Evolutionary conservation across 768 basidiomycete genomes (phyloP).

Genomic region (Paxillus rubicundulus): DNA sequence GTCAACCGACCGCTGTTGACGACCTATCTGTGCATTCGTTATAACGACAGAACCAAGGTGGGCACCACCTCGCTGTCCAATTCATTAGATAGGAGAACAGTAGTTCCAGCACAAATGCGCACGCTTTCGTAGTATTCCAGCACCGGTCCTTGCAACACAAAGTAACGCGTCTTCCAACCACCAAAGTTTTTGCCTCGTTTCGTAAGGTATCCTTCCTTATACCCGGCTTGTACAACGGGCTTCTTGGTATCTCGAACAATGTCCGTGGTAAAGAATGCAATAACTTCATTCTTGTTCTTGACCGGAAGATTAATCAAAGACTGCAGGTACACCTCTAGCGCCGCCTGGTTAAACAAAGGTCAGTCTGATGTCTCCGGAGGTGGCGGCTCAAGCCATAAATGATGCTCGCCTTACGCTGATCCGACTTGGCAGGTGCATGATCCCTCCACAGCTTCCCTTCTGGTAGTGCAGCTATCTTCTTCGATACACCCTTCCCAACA

Average conservation of each 20-base stretch:
- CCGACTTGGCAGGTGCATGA: conserved; percentile 94
- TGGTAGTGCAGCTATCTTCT: conserved; percentile 78
- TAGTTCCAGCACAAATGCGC: conserved; percentile 37
- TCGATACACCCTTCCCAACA: conserved; percentile 62
- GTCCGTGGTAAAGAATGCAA: conserved; percentile 90
- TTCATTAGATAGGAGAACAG: conserved; percentile 11
- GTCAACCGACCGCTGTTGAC: conserved; percentile 70
- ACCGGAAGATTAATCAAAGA: conserved; percentile 77
- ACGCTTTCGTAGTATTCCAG: conserved; percentile 96
- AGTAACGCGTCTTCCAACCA: conserved; percentile 95
- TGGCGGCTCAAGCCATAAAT: neutral
- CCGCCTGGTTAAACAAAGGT: conserved; percentile 41
- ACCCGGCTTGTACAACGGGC: conserved; percentile 74
- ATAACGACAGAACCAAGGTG: conserved; percentile 90
- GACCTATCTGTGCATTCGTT: conserved; percentile 93
- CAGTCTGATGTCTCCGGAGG: conserved; percentile 10
- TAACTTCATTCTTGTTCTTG: conserved; percentile 86
- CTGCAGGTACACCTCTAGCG: conserved; percentile 85
- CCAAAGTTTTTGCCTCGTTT: conserved; percentile 98
- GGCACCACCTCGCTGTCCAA: conserved; percentile 74
- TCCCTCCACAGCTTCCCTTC: conserved; percentile 96
- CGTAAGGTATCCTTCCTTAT: conserved; percentile 94
- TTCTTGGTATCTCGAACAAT: conserved; percentile 73
- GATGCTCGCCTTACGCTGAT: conserved; percentile 83
- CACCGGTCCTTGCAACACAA: conserved; percentile 86